phyloP scores from a whole-genome alignment of 2,329 filamentous ascomycete species.

The Teratosphaeria nubilosa region DNA sequence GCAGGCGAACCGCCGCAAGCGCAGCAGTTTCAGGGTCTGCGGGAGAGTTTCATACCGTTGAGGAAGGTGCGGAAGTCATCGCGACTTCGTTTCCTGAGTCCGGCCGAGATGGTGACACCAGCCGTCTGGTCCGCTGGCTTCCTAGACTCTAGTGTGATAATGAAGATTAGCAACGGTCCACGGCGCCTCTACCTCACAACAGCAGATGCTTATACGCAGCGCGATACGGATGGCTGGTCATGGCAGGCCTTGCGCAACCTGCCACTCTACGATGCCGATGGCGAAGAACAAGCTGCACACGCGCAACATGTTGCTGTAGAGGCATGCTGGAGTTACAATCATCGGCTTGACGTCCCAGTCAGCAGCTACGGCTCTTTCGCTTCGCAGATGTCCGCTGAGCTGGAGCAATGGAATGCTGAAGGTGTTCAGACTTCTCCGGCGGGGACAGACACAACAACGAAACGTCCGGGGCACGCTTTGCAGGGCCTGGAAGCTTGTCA shows the following conservation, averaged over 20 bases:
- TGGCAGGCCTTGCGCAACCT: constrained; percentile 61
- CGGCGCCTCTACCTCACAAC: constrained; percentile 68
- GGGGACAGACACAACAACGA: background rate
- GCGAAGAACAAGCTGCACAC: constrained; percentile 51
- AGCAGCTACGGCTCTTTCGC: constrained; percentile 41
- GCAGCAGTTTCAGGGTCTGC: constrained; percentile 50
- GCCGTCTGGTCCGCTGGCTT: constrained; percentile 63
- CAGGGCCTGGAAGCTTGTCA: constrained; percentile 23
- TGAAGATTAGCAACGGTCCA: constrained; percentile 50
- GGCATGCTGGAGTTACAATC: constrained; percentile 56
- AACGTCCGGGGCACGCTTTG: constrained; percentile 13
- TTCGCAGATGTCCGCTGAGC: constrained; percentile 10
- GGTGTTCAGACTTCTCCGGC: constrained; percentile 1
- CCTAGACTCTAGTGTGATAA: constrained; percentile 58
- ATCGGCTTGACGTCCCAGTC: constrained; percentile 50
- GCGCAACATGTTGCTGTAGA: constrained; percentile 24
- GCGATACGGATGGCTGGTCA: constrained; percentile 51
- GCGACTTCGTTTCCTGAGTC: constrained; percentile 58
- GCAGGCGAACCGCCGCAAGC: constrained; percentile 18
- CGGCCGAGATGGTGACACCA: constrained; percentile 63
- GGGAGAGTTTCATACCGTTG: constrained; percentile 62
- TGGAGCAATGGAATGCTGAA: constrained; percentile 9
- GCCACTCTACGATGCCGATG: constrained; percentile 36
- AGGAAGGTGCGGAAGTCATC: constrained; percentile 67
- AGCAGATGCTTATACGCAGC: constrained; percentile 63